phyloP scores from a whole-genome alignment of 139 green algal genomes.

The Coelastrella sp. region DNA sequence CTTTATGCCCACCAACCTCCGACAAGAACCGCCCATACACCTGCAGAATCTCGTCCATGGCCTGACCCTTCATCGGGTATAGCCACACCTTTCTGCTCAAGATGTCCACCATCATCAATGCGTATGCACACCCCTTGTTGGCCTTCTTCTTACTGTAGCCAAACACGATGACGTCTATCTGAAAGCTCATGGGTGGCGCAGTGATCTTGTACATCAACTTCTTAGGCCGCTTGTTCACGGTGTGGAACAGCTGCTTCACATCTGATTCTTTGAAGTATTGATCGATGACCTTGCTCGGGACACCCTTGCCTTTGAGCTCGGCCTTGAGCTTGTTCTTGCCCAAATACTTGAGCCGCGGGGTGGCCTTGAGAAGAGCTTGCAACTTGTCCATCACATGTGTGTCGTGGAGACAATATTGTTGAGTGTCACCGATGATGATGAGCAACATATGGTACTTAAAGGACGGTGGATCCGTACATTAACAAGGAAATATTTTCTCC shows the following conservation, averaged over 20 bases:
- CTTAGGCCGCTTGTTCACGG: not conserved
- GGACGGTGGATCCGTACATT: too few species aligned
- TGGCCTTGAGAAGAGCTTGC: not conserved
- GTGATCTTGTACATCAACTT: constrained; percentile 22
- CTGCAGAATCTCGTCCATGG: not conserved
- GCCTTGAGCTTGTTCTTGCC: not conserved
- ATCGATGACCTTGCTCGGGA: constrained; percentile 9
- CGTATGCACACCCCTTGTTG: constrained; percentile 10
- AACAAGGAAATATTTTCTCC: too few species aligned
- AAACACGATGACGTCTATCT: not conserved
- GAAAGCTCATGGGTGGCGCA: not conserved
- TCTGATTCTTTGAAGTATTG: constrained; percentile 9
- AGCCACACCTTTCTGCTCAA: not conserved
- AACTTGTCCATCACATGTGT: not conserved
- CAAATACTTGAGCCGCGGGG: not conserved
- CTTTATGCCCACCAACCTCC: not conserved
- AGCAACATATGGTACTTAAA: too few species aligned
- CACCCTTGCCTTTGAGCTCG: not conserved
- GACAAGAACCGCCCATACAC: not conserved
- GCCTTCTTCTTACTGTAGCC: not conserved
- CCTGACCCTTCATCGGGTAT: constrained; percentile 3
- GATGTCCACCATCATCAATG: constrained; percentile 20
- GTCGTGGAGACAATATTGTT: too few species aligned
- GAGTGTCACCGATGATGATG: not conserved
- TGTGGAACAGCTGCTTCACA: constrained; percentile 4